phyloP scores from a whole-genome alignment of 441 rosid species.

The Melastoma candidum region DNA sequence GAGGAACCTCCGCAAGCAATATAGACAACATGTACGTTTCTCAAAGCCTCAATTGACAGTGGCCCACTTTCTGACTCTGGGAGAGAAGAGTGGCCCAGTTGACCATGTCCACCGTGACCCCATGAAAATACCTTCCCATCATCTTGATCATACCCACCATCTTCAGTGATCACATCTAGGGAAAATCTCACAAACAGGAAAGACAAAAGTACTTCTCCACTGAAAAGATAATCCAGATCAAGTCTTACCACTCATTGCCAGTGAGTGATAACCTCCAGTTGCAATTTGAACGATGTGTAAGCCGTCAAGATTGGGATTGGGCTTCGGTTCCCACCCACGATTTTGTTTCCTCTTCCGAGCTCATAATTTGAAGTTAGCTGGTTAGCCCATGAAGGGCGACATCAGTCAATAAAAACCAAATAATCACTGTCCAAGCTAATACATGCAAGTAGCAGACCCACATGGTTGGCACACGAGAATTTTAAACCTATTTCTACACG shows the following conservation, averaged over 20 bases:
- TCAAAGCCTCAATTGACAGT: slow-evolving; percentile 44
- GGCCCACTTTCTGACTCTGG: slow-evolving; percentile 45
- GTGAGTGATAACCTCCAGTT: slow-evolving; percentile 79
- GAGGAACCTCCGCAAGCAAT: slow-evolving; percentile 83
- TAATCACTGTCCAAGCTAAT: too few species aligned
- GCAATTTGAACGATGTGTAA: slow-evolving; percentile 59
- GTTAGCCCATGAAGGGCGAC: too few species aligned
- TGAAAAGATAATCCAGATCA: slow-evolving; percentile 3
- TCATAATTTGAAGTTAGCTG: slow-evolving; percentile 91
- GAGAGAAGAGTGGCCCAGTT: slow-evolving; percentile 59
- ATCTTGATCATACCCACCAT: too few species aligned
- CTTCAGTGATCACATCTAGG: too few species aligned
- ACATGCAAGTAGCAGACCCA: too few species aligned
- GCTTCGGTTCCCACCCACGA: slow-evolving; percentile 81
- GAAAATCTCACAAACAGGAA: not conserved
- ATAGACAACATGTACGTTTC: slow-evolving; percentile 41
- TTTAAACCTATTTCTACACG: too few species aligned
- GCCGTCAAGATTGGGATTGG: slow-evolving; percentile 49
- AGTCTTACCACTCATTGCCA: slow-evolving; percentile 68
- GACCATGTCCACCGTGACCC: slow-evolving; percentile 97
- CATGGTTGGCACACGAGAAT: too few species aligned
- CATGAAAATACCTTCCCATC: slow-evolving; percentile 38
- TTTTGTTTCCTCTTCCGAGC: slow-evolving; percentile 80
- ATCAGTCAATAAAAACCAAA: too few species aligned
- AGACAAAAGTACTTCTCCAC: not conserved